Evolutionary conservation across 1,139 yeast species (phyloP), one percentile per base, ranked within the genome.

Genomic region (Suhomyces anneliseae): DNA sequence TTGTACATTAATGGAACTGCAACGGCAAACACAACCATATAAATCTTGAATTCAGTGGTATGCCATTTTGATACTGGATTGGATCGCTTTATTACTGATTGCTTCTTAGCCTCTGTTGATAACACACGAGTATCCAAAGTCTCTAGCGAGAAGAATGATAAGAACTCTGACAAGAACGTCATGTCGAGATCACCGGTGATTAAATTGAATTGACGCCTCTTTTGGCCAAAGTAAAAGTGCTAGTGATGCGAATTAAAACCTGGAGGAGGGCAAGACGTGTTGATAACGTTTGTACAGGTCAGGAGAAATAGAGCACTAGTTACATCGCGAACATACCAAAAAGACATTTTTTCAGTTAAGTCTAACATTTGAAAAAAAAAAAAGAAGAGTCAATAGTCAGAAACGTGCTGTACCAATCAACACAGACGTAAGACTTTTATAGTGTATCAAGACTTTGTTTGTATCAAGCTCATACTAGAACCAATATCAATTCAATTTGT

Each of bases 1-100:
- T 81, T 81, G 59, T 84, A 76, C 90, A 93, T 84, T 62, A 85
- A 64, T 2, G 98, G 98, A 4, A 93, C 89, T 8, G 81, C 85
- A 1, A 88, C 59, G 0, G 75, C 68, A 61, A 90, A 88, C 6
- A 81, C 79, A 11, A 81, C 54, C 42, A 78, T 71, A 60, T 93
- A 92, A 35, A 88, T 51, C 53, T 71, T 79, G 66, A 87, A 92
- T 65, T 93, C 98, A 26, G 70, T 53, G 0, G 96, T 84, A 31
- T 65, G 58, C 97, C 97, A 92, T 60, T 82, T 76, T 2, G 95
- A 75, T 9, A 72, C 73, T 1, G 64, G 61, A 6, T 72, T 68
- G 0, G 90, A 81, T 34, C 62, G 62, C 38, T 70, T 67, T 12
- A 74, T 64, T 38, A 81, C 68, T 2, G 66, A 65, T 48, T 69